A percentile compares a stretch with the other conserved stretches of the same genome.
Conservation (phyloP, 257 asterid genomes). For the Avicennia marina region DNA sequence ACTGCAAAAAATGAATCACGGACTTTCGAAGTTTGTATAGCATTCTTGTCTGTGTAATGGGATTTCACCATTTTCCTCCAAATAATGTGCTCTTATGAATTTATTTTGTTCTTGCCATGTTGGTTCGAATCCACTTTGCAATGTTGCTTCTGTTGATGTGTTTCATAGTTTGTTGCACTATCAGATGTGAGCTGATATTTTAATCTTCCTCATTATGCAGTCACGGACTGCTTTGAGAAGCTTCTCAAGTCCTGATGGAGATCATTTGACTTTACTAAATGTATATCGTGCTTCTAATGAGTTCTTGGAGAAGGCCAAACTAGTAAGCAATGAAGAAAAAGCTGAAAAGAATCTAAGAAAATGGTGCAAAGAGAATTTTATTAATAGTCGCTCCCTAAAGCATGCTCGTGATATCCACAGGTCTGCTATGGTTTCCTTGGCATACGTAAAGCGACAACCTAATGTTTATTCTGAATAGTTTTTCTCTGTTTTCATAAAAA, state of each 20-base stretch:
- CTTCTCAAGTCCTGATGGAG: slow-evolving; percentile 87
- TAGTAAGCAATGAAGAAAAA: slow-evolving; percentile 43
- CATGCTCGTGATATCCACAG: slow-evolving; percentile 96
- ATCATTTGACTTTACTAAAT: slow-evolving; percentile 80
- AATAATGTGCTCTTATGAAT: no score
- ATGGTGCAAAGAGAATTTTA: slow-evolving; percentile 94
- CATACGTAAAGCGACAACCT: no score
- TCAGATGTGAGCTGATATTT: slow-evolving; percentile 17
- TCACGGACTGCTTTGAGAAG: slow-evolving; percentile 71
- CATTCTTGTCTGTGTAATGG: neutral
- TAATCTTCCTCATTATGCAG: slow-evolving; percentile 36
- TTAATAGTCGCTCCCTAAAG: slow-evolving; percentile 82
- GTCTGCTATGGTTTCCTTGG: slow-evolving; percentile 31
- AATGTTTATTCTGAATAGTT: no score
- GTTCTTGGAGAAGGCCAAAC: slow-evolving; percentile 60
- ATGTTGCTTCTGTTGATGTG: neutral
- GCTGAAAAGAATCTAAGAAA: slow-evolving; percentile 80
- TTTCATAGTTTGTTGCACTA: slow-evolving; percentile 9
- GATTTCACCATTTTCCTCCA: neutral
- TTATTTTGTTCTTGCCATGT: neutral
- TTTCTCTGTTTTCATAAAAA: no score
- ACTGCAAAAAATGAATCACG: no score
- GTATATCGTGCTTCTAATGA: slow-evolving; percentile 75
- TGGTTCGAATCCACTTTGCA: neutral
- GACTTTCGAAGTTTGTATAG: no score